Percentiles rank a stretch among this genome's conserved stretches.
phyloP scores from a whole-genome alignment of 148 eudicot species.

The Pouteria glomerata region DNA sequence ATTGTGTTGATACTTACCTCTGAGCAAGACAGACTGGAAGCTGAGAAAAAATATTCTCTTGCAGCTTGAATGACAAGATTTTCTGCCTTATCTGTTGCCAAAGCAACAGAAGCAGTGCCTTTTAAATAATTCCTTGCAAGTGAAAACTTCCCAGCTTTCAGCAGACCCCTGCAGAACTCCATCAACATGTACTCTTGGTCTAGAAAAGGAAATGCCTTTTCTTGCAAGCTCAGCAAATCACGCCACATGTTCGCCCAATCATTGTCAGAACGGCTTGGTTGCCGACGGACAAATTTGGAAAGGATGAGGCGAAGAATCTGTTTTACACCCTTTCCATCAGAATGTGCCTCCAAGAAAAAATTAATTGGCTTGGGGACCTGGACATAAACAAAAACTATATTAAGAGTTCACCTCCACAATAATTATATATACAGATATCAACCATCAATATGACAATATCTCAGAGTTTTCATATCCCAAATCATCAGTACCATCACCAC shows the following conservation, averaged over 20 bases:
- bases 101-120: constrained; percentile 69
- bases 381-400: constrained; percentile 13
- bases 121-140: constrained; percentile 91
- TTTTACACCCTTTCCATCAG: constrained; percentile 83
- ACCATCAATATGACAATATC: background rate
- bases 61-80: constrained; percentile 95
- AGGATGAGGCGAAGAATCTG: constrained; percentile 91
- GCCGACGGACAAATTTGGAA: constrained; percentile 83
- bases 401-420: background rate
- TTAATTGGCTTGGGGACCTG: constrained; percentile 94
- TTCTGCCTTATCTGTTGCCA: constrained; percentile 89
- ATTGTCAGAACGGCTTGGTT: constrained; percentile 69
- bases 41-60: constrained; percentile 89
- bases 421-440: background rate
- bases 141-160: constrained; percentile 95
- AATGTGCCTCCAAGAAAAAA: constrained; percentile 61
- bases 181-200: constrained; percentile 78
- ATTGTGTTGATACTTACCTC: constrained; percentile 53
- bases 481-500: background rate
- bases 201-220: constrained; percentile 76
- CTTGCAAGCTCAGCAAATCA: constrained; percentile 84
- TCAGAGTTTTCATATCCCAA: background rate
- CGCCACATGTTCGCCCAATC: constrained; percentile 98
- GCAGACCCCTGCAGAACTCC: constrained; percentile 92
- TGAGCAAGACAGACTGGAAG: constrained; percentile 78